Percentiles rank a stretch among this genome's conserved stretches.
Conservation (phyloP, 2,329 filamentous ascomycete species). For the Trichoderma pleuroti region DNA sequence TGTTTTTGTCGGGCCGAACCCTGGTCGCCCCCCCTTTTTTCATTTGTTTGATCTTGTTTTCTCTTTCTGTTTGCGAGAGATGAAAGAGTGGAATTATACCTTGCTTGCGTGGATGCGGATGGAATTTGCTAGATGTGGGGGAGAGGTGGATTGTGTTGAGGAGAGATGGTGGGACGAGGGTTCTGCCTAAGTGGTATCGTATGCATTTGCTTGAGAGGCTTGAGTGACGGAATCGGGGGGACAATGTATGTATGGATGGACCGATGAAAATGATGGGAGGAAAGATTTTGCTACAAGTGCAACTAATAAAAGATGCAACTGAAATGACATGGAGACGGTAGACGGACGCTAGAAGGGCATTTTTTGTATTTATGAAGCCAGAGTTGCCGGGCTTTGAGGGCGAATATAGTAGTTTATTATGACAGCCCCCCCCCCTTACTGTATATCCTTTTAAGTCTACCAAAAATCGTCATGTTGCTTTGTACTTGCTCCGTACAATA, state of each 20-base stretch:
- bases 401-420: background rate
- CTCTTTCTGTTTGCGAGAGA: slow-evolving; percentile 7
- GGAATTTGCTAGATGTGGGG: background rate
- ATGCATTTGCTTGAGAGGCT: background rate
- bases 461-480: background rate
- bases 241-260: slow-evolving; percentile 13
- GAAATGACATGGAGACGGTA: background rate
- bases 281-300: background rate
- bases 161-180: background rate
- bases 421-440: background rate
- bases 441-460: background rate
- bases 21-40: background rate
- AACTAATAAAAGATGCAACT: background rate
- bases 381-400: background rate
- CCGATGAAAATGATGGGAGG: background rate
- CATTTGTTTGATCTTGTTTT: slow-evolving; percentile 7
- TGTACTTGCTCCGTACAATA: background rate
- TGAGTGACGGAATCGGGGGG: background rate
- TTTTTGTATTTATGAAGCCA: too few relatives aligned
- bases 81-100: background rate
- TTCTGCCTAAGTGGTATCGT: background rate
- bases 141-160: background rate
- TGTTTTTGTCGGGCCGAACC: background rate
- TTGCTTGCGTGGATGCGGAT: background rate
- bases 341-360: too few relatives aligned